Evolutionary conservation across 805 yeast species (phyloP).

Genomic region (Dipodascus geniculatus): DNA sequence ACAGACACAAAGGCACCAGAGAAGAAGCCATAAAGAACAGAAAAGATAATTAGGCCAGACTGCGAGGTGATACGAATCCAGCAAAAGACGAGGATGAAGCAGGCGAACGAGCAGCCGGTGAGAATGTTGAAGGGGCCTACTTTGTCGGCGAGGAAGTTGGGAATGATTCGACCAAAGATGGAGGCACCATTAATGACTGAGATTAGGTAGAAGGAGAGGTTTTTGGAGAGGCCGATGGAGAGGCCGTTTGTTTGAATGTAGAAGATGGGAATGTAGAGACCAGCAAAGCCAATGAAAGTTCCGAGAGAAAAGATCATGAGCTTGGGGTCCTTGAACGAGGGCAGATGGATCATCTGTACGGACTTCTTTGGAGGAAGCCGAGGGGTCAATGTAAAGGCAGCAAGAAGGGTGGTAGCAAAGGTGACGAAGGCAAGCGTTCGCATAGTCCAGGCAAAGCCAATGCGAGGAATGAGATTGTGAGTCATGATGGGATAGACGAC

Average conservation of each 20-base stretch:
- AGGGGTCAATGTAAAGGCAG: slow-evolving; percentile 15
- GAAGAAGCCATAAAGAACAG: slow-evolving; percentile 23
- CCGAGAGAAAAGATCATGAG: slow-evolving; percentile 14
- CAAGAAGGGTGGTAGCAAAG: slow-evolving; percentile 17
- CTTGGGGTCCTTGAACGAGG: slow-evolving; percentile 14
- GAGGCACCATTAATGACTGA: slow-evolving; percentile 27
- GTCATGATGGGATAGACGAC: slow-evolving; percentile 37
- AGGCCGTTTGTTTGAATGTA: slow-evolving; percentile 24
- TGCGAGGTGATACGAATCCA: slow-evolving; percentile 17
- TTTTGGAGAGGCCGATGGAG: slow-evolving; percentile 13
- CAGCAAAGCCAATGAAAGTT: slow-evolving; percentile 30
- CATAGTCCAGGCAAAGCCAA: slow-evolving; percentile 41
- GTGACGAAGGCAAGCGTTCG: slow-evolving; percentile 34
- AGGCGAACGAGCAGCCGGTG: slow-evolving; percentile 17
- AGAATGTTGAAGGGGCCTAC: slow-evolving; percentile 34
- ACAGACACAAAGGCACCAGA: slow-evolving; percentile 25
- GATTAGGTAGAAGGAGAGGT: slow-evolving; percentile 20
- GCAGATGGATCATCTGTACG: slow-evolving; percentile 15
- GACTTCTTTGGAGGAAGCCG: slow-evolving; percentile 20
- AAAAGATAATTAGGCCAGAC: slow-evolving; percentile 19
- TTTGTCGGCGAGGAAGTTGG: slow-evolving; percentile 37
- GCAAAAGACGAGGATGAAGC: slow-evolving; percentile 10
- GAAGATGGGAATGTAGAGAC: slow-evolving; percentile 24
- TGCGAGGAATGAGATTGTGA: slow-evolving; percentile 28
- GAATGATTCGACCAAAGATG: slow-evolving; percentile 36